Evolutionary conservation across 495 filamentous ascomycete species (phyloP), one percentile per base, ranked within the genome.

Genomic region (Lichina pygmaea): DNA sequence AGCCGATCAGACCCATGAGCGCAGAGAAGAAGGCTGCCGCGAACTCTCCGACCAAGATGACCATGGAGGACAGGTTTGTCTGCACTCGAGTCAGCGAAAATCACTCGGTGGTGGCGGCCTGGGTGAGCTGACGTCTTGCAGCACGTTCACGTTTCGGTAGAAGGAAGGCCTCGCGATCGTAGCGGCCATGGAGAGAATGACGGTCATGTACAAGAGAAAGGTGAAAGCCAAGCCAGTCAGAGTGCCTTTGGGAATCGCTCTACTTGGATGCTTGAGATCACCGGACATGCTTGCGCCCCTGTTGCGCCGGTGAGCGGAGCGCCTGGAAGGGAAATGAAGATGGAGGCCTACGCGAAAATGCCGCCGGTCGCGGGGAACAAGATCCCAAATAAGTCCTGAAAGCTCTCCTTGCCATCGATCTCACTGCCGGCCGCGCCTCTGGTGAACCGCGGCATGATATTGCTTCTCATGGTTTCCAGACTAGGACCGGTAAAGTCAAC

Each of bases 251-350:
- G 83, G 83, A 45, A 92, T 91, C 3, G 80, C 70, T 52, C 78
- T 83, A 65, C 80, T 86, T 7, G 83, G 82, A 47, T 85, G 76
- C 48, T 69, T 75, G 38, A 92, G 54, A 57, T 92, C 82, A 3
- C 83, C 83, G 8, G 82, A 89, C 83, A 92, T 91, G 49, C 78
- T 84, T 3, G 82, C 82, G n/a, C 82, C 82, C 33, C 67, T 70
- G 32, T 42, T 40, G 3, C 30, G 7, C n/a, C 10, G 31, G 12
- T 41, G 10, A 11, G 48, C 34, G 15, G 7, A 47, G 46, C 38
- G 55, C 11, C 41, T 41, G 2, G 32, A 46, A 16, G n/a, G 33
- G 17, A 43, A 4, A 11, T 43, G 10, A 11, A 11, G 7, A 31
- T n/a, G 15, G 31, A 17, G 3, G 65, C 69, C 58, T 59, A 71